Conservation (phyloP, 306 rosid species). For the Cucurbita maxima region DNA sequence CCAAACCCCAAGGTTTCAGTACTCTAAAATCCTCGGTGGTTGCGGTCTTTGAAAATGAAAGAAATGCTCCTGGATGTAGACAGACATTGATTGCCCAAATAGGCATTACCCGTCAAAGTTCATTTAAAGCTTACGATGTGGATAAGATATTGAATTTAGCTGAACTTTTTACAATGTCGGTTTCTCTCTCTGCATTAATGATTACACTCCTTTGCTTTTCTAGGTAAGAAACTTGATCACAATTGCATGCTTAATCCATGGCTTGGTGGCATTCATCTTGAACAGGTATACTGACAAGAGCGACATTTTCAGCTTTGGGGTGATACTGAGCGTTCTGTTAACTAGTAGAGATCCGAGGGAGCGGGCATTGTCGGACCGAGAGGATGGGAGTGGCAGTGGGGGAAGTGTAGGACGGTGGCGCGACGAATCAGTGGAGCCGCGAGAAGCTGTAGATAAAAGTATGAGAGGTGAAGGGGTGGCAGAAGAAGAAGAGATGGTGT, state of each 20-base stretch:
- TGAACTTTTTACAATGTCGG: neutral
- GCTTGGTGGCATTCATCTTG: neutral
- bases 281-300: neutral
- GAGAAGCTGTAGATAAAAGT: neutral
- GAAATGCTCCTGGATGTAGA: neutral
- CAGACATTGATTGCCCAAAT: neutral
- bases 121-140: neutral
- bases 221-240: neutral
- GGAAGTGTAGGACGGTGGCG: neutral
- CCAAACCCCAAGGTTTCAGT: neutral
- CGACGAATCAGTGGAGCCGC: neutral
- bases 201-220: neutral
- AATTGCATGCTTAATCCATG: neutral
- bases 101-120: neutral
- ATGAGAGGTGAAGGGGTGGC: neutral
- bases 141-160: neutral
- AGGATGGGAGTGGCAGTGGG: neutral
- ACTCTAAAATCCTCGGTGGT: neutral
- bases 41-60: neutral
- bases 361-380: neutral
- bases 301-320: conserved; percentile 3
- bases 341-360: neutral
- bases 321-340: neutral
- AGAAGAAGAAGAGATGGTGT: neutral
- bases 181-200: neutral